Evolutionary conservation across 2,329 filamentous ascomycete species (phyloP).

Genomic region (Aspergillus sp.): DNA sequence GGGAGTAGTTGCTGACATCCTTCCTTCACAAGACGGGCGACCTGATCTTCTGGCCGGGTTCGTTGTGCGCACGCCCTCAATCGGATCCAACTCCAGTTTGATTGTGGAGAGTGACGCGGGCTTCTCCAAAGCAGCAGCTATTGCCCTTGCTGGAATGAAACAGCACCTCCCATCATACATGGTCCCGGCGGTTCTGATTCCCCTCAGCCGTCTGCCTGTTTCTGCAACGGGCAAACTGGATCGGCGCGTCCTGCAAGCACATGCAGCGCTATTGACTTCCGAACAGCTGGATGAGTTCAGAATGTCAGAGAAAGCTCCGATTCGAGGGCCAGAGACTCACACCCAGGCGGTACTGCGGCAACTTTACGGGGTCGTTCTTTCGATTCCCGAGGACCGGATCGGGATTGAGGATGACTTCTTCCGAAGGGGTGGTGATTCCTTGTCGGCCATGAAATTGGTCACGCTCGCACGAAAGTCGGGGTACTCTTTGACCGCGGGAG

Average conservation of each 20-base stretch:
- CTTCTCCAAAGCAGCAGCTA: neutral
- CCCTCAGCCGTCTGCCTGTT: slow-evolving; percentile 40
- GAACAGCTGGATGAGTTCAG: neutral
- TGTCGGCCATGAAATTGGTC: slow-evolving; percentile 26
- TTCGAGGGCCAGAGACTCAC: slow-evolving; percentile 1
- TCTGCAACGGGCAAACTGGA: slow-evolving; percentile 44
- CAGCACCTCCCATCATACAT: slow-evolving; percentile 31
- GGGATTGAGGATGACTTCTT: slow-evolving; percentile 26
- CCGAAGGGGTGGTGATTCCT: slow-evolving; percentile 26
- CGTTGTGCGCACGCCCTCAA: neutral
- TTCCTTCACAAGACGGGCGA: neutral
- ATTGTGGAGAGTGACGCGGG: neutral
- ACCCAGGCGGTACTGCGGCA: slow-evolving; percentile 13
- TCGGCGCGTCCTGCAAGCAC: slow-evolving; percentile 29
- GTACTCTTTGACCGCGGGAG: slow-evolving; percentile 17
- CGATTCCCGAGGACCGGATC: slow-evolving; percentile 5
- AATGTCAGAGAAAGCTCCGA: neutral
- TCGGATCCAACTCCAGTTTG: neutral
- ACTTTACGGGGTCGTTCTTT: slow-evolving; percentile 16
- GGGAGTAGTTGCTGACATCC: neutral
- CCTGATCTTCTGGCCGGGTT: neutral
- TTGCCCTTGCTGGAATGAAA: neutral
- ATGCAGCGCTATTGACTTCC: slow-evolving; percentile 21
- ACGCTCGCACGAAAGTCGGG: slow-evolving; percentile 12
- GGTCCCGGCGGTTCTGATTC: slow-evolving; percentile 42